Conservation (phyloP, 176 grass and related monocot species). For the Puccinellia tenuiflora region DNA sequence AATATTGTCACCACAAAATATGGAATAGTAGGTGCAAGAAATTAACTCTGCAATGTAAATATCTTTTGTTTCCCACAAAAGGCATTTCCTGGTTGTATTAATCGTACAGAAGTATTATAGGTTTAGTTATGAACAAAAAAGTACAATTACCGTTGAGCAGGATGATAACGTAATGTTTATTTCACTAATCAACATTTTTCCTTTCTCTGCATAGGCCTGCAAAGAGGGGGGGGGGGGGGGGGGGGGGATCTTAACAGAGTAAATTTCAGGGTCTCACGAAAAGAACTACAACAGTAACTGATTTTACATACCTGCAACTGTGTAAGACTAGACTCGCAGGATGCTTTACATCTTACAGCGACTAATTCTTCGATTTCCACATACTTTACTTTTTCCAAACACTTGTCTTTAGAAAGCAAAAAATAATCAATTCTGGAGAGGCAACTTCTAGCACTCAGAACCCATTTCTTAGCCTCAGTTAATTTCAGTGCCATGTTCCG, state of each 20-base stretch:
- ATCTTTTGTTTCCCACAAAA: slow-evolving; percentile 8
- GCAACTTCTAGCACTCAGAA: slow-evolving; percentile 41
- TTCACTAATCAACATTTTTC: slow-evolving; percentile 52
- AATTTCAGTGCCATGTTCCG: slow-evolving; percentile 60
- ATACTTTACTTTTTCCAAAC: slow-evolving; percentile 57
- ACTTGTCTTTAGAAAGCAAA: slow-evolving; percentile 18
- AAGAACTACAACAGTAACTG: background rate
- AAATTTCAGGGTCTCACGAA: background rate
- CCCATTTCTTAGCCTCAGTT: slow-evolving; percentile 60
- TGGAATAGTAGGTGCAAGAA: slow-evolving; percentile 22
- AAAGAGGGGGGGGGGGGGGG: background rate
- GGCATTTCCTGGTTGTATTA: background rate
- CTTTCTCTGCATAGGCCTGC: slow-evolving; percentile 57
- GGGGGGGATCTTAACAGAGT: slow-evolving; percentile 16
- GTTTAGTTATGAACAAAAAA: background rate
- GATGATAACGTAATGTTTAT: slow-evolving; percentile 66
- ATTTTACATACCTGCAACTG: slow-evolving; percentile 57
- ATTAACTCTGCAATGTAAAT: background rate
- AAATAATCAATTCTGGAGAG: slow-evolving; percentile 54
- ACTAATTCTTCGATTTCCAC: slow-evolving; percentile 61
- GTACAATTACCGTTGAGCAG: slow-evolving; percentile 49
- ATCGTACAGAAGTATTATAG: background rate
- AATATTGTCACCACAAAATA: slow-evolving; percentile 13
- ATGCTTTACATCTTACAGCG: slow-evolving; percentile 34
- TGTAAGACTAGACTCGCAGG: slow-evolving; percentile 42